Evolutionary conservation across 2,329 filamentous ascomycete genomes (phyloP), one percentile per base, ranked within the genome.

Genomic region (Diaporthe vaccinii): DNA sequence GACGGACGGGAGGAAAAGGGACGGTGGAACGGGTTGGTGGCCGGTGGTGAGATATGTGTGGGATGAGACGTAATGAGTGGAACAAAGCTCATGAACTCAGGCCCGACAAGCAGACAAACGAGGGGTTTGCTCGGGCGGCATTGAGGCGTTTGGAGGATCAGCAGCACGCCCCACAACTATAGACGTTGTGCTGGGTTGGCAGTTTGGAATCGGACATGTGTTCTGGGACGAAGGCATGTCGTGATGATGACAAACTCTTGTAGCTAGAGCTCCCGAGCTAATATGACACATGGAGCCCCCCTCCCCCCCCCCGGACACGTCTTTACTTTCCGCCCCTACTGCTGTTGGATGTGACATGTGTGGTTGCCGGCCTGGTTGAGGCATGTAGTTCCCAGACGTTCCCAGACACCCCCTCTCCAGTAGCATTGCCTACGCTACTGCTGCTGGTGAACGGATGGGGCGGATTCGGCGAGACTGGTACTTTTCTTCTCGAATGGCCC

Each of bases 171-270:
- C 49, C 55, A 62, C 39, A 51, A 75, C 73, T 76, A 76, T 76
- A 75, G 73, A 76, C 75, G 73, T 76, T 49, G 73, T 58, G 71
- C 34, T 55, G 73, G 69, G 39, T 58, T 67, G 49, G 65, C 17
- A 68, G 58, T 71, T 75, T 73, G 70, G 62, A 73, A 31, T 75
- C 72, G 75, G 73, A 53, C 44, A 28, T 75, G 75, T 55, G 70
- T 57, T 73, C 75, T 76, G 75, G 69, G 73, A 76, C 57, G 75
- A 71, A 72, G 58, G 69, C 69, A 73, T 65, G 36, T 57, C 58
- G 46, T 58, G 34, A 76, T 53, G 69, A 76, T 73, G 73, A 73
- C n/a, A 41, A 62, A 73, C 51, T 74, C 36, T 55, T 58, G 58
- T 72, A 71, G 73, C 73, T 69, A 71, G 74, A 73, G n/a, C 69